phyloP scores from a whole-genome alignment of 2,329 filamentous ascomycete genomes.

The Hypoxylon sp. region DNA sequence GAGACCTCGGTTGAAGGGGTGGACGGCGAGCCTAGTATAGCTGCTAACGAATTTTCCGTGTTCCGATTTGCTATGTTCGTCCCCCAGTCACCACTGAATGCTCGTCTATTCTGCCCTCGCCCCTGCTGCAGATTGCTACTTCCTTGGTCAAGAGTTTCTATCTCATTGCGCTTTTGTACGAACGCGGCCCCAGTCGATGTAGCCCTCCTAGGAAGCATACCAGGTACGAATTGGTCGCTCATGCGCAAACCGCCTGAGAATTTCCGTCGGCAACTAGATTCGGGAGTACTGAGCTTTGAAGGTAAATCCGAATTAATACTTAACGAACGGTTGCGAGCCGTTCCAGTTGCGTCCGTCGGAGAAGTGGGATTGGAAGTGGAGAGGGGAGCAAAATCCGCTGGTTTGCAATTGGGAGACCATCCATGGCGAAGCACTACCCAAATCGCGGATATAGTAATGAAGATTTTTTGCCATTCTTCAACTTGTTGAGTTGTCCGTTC shows the following conservation, averaged over 20 bases:
- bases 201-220: constrained; percentile 57
- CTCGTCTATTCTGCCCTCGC: constrained; percentile 44
- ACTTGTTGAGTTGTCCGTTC: constrained; percentile 58
- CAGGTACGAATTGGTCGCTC: constrained; percentile 40
- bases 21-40: constrained; percentile 35
- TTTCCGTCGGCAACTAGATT: constrained; percentile 36
- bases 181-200: constrained; percentile 65
- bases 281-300: constrained; percentile 27
- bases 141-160: constrained; percentile 32
- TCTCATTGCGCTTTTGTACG: constrained; percentile 58
- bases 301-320: constrained; percentile 42
- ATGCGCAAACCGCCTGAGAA: constrained; percentile 31
- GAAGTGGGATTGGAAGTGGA: constrained; percentile 29
- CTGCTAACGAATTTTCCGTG: constrained; percentile 42
- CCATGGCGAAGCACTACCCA: constrained; percentile 67
- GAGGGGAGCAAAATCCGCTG: constrained; percentile 48
- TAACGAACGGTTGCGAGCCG: constrained; percentile 44
- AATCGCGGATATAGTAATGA: constrained; percentile 68
- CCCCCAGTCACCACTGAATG: constrained; percentile 54
- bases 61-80: constrained; percentile 41
- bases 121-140: constrained; percentile 21
- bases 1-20: constrained; percentile 21
- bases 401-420: constrained; percentile 58
- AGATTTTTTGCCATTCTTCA: constrained; percentile 61
- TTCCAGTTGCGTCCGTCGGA: constrained; percentile 19